Percentiles rank a stretch among this genome's conserved stretches.
Evolutionary conservation across 495 filamentous ascomycete species (phyloP).

Genomic region (Hypoxylon cercidicola): DNA sequence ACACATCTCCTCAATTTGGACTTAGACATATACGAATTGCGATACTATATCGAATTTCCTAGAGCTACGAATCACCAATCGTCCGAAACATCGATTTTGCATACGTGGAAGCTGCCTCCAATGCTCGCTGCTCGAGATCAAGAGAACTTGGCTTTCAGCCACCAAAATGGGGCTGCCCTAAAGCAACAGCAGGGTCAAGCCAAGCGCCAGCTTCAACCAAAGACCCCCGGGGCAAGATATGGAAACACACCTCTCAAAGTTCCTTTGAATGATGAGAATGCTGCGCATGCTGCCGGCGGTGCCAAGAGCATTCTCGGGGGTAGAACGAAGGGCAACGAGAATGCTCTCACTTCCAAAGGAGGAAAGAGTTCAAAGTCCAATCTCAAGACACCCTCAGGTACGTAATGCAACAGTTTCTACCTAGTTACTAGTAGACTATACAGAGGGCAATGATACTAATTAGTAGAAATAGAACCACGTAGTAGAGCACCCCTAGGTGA

Average conservation of each 20-base stretch:
- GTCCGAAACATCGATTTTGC: not conserved
- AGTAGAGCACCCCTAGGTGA: slow-evolving; percentile 84
- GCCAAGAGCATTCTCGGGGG: slow-evolving; percentile 67
- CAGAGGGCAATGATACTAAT: slow-evolving; percentile 42
- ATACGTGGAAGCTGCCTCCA: slow-evolving; percentile 14
- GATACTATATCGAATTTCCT: slow-evolving; percentile 11
- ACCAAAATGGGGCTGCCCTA: slow-evolving; percentile 77
- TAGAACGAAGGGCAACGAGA: slow-evolving; percentile 69
- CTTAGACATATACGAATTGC: slow-evolving; percentile 29
- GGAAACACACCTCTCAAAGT: slow-evolving; percentile 88
- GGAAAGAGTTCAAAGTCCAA: slow-evolving; percentile 62
- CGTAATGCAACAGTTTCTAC: slow-evolving; percentile 14
- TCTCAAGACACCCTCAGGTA: slow-evolving; percentile 87
- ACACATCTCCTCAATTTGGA: slow-evolving; percentile 20
- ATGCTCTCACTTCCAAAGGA: slow-evolving; percentile 68
- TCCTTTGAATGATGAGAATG: slow-evolving; percentile 88
- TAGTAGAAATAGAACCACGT: slow-evolving; percentile 62
- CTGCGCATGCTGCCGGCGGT: slow-evolving; percentile 42
- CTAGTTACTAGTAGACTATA: not conserved
- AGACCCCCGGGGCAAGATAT: slow-evolving; percentile 79
- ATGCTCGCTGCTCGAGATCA: slow-evolving; percentile 89
- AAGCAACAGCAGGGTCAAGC: slow-evolving; percentile 75
- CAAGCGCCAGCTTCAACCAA: slow-evolving; percentile 68
- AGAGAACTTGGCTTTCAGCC: slow-evolving; percentile 82
- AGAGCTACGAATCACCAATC: not conserved